phyloP scores from a whole-genome alignment of 345 rosid genomes.

The Nasturtium officinale region DNA sequence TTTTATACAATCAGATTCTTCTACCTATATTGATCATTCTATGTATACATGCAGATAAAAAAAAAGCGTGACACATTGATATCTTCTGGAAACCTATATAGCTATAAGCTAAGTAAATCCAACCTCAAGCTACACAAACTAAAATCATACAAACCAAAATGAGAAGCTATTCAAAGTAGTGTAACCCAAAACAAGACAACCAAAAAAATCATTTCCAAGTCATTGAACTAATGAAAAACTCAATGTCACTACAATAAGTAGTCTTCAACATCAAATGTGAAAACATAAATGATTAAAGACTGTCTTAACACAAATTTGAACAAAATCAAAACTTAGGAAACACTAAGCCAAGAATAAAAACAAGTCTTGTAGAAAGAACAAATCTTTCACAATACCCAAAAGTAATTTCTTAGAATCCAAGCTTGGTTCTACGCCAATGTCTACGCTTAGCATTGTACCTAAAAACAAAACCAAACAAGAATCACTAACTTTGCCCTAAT shows the following conservation, averaged over 20 bases:
- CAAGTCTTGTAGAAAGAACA: neutral
- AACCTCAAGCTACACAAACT: neutral
- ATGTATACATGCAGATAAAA: too few species aligned
- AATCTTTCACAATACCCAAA: neutral
- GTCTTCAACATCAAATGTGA: neutral
- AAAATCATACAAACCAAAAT: neutral
- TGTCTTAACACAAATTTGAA: constrained; percentile 29
- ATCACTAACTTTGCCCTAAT: neutral
- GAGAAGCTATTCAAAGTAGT: neutral
- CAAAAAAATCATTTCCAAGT: neutral
- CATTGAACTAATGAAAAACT: neutral
- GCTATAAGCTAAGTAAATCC: too few species aligned
- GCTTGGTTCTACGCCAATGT: constrained; percentile 74
- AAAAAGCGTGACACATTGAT: too few species aligned
- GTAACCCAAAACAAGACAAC: neutral
- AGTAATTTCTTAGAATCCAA: constrained; percentile 43
- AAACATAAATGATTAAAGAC: constrained; percentile 3
- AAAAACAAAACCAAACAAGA: neutral
- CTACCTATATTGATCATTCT: too few species aligned
- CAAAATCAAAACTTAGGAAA: constrained; percentile 4
- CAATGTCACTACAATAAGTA: neutral
- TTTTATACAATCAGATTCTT: too few species aligned
- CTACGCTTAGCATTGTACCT: constrained; percentile 75
- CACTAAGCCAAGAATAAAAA: neutral
- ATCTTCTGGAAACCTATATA: too few species aligned